These are phyloP conservation scores for Naumovozyma baii DNA, from an alignment of 805 yeast genomes.

Conservation along the genomic window DNA sequence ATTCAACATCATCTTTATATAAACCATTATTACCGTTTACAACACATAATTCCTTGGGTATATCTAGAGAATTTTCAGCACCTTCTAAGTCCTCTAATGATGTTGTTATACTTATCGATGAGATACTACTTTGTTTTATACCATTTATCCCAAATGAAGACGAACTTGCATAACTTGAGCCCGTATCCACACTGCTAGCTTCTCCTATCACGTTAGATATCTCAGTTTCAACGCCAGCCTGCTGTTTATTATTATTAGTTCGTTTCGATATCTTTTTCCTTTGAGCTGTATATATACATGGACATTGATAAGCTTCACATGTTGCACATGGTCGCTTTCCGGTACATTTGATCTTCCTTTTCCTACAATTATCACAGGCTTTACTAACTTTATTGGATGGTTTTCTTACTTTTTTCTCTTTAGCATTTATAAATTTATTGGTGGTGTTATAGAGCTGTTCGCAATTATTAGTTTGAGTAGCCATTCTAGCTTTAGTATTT, in stretches of 20 bases:
- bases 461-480: no score
- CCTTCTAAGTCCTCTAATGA: neutral
- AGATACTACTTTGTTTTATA: neutral
- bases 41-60: neutral
- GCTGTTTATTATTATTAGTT: neutral
- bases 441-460: neutral
- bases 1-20: conserved; percentile 14
- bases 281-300: conserved; percentile 15
- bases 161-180: neutral
- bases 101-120: neutral
- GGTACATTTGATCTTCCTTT: conserved; percentile 29
- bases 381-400: conserved; percentile 8
- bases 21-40: conserved; percentile 9
- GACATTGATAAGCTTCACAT: conserved; percentile 26
- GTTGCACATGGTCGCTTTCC: conserved; percentile 27
- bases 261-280: neutral
- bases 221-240: neutral
- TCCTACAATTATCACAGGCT: conserved; percentile 28
- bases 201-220: neutral
- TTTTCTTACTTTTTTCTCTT: conserved; percentile 1
- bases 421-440: no score
- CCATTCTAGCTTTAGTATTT: no score
- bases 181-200: neutral
- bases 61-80: neutral
- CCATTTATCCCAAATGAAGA: neutral